Evolutionary conservation across 306 rosid genomes (phyloP), one percentile per base, ranked within the genome.

Genomic region (Alnus rubra): DNA sequence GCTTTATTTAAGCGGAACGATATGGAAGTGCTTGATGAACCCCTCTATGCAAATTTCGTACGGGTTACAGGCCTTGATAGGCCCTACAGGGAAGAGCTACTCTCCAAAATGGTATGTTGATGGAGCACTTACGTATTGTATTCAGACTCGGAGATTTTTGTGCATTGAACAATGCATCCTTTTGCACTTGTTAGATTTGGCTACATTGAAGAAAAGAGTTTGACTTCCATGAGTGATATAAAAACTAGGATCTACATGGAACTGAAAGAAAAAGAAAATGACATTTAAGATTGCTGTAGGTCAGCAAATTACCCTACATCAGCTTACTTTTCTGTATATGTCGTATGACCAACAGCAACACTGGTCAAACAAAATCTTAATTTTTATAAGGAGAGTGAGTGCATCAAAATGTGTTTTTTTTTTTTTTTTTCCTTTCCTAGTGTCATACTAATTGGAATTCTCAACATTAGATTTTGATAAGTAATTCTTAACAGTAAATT

Each of bases 11-110:
- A 93, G 97, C 91, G 97, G 82, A 90, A 91, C 78, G 96, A 93
- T 80, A 80, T 81, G 16, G 94, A 93, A 85, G 94, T 89, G 79
- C 88, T 91, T 35, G 97, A 91, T 82, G 96, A 91, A 76, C 96
- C 97, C 1, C 93, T 93, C 37, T 93, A 91, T 86, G 89, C 91
- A 75, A 78, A 87, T 84, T 93, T 88, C 82, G 84, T 93, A 50
- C 84, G 88, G 80, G 84, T 87, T 54, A 91, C 94, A 2, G 92
- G 91, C 83, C 74, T 81, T 33, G 80, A 86, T 53, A 86, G 97
- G 88, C 97, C 97, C 8, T 93, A 93, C 84, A 86, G 84, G 77
- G 88, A 93, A 69, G 88, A 88, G 62, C 52, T 91, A 50, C 87
- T 91, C 15, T 87, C 96, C 73, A 86, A 76, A 79, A 81, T 78